Conservation (phyloP, 1,139 yeast species). For the Candida buenavistaensis region DNA sequence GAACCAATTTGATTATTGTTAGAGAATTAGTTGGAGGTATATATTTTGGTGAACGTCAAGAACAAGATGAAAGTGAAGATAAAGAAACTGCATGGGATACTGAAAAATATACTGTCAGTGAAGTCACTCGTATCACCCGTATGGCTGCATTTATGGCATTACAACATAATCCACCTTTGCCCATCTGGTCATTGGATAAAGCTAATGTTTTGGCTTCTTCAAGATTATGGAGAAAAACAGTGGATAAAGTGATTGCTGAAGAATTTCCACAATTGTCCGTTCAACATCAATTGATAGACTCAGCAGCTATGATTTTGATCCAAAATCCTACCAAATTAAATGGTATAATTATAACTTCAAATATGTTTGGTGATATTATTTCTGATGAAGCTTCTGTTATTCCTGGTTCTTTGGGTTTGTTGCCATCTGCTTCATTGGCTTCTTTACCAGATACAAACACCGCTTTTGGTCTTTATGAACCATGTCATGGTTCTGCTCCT, state of each 20-base stretch:
- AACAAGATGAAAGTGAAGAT: conserved; percentile 78
- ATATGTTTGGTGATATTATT: conserved; percentile 98
- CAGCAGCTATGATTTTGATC: conserved; percentile 96
- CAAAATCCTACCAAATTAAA: conserved; percentile 87
- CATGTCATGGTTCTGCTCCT: conserved; percentile 98
- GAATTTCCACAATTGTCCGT: conserved; percentile 88
- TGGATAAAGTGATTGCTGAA: conserved; percentile 73
- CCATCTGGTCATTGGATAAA: conserved; percentile 94
- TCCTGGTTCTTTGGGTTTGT: conserved; percentile 93
- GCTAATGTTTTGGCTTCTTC: conserved; percentile 97
- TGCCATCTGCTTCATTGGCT: conserved; percentile 95
- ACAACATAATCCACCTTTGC: conserved; percentile 89
- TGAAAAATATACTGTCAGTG: conserved; percentile 85
- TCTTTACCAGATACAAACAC: conserved; percentile 91
- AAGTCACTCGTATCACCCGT: conserved; percentile 91
- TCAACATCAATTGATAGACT: conserved; percentile 94
- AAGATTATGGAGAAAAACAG: conserved; percentile 93
- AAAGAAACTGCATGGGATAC: conserved; percentile 81
- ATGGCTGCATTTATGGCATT: conserved; percentile 98
- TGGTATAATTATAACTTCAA: conserved; percentile 88
- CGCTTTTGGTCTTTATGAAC: conserved; percentile 96
- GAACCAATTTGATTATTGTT: conserved; percentile 89
- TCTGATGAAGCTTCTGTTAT: conserved; percentile 97
- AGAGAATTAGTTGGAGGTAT: conserved; percentile 98
- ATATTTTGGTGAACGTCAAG: conserved; percentile 92